Evolutionary conservation across 495 filamentous ascomycete species (phyloP), one percentile per base, ranked within the genome.

Genomic region (Aspergillus asperescens): DNA sequence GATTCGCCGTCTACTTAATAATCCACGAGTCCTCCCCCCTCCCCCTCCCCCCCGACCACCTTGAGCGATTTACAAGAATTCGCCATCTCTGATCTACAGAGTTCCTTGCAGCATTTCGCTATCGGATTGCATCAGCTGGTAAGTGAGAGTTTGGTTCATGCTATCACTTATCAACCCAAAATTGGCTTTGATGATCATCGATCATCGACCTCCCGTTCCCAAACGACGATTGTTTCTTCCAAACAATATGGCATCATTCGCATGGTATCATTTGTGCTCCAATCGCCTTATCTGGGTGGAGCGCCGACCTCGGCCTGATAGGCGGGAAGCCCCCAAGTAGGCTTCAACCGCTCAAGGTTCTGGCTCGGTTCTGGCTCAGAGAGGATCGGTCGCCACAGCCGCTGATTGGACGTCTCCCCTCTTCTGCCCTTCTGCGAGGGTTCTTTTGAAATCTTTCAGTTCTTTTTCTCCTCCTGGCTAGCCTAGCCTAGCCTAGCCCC

Each of bases 361-460:
- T 39, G 52, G 35, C 48, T 52, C 48, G 52, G 41, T 58, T 54
- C 56, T 51, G 23, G 37, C 37, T 51, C 13, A 19, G 29, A 24
- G 42, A 10, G 29, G 57, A 58, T 63, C 54, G n/a, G n/a, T n/a
- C n/a, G n/a, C n/a, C n/a, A n/a, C n/a, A n/a, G 57, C 47, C 42
- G 42, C 28, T 50, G 34, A 28, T 39, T 52, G 43, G 31, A 15
- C 41, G 31, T 50, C 49, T 53, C 28, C 43, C 18, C 43, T 46
- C 39, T 42, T 42, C 39, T 25, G 46, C 48, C 51, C 39, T 48
- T 29, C 35, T 28, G 39, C 23, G 7, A 7, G 3, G n/a, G n/a
- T 34, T 13, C 34, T n/a, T n/a, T n/a, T n/a, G n/a, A 37, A 13
- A 3, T 19, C n/a, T 29, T 29, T 10, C 5, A 29, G 27, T 29